A percentile compares a stretch with the other conserved stretches of the same genome.
phyloP scores from a whole-genome alignment of 2,329 filamentous ascomycete genomes.

The Chrysosporium queenslandicum region DNA sequence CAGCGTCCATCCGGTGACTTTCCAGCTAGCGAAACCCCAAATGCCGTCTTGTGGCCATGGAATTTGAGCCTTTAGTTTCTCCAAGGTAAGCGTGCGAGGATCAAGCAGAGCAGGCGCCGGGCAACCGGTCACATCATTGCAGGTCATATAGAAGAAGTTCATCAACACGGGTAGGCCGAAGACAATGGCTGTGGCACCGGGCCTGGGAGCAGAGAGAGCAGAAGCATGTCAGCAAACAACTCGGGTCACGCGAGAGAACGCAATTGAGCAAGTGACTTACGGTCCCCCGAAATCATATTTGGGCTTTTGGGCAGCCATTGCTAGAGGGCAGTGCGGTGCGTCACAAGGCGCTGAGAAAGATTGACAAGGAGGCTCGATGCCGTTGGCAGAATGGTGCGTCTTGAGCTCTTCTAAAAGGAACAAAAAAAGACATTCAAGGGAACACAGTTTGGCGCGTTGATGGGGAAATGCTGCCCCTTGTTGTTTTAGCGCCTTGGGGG shows the following conservation, averaged over 20 bases:
- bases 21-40: constrained; percentile 57
- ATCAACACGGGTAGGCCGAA: constrained; percentile 70
- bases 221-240: too few species aligned
- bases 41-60: constrained; percentile 70
- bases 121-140: constrained; percentile 88
- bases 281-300: constrained; percentile 11
- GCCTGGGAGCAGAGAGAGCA: not conserved
- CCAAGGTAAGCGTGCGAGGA: constrained; percentile 60
- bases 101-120: constrained; percentile 70
- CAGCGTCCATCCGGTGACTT: constrained; percentile 59
- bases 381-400: not conserved
- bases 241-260: not conserved
- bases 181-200: constrained; percentile 46
- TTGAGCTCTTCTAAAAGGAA: too few species aligned
- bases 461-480: not conserved
- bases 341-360: not conserved
- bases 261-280: not conserved
- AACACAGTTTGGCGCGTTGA: too few species aligned
- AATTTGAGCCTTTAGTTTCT: constrained; percentile 65
- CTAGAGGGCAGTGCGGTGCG: not conserved
- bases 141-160: constrained; percentile 71
- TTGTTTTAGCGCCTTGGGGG: too few species aligned
- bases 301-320: not conserved
- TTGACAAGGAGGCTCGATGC: too few species aligned
- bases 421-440: too few species aligned